Evolutionary conservation across 2,329 filamentous ascomycete genomes (phyloP).

Genomic region (Ophiostoma himal-ulmi): DNA sequence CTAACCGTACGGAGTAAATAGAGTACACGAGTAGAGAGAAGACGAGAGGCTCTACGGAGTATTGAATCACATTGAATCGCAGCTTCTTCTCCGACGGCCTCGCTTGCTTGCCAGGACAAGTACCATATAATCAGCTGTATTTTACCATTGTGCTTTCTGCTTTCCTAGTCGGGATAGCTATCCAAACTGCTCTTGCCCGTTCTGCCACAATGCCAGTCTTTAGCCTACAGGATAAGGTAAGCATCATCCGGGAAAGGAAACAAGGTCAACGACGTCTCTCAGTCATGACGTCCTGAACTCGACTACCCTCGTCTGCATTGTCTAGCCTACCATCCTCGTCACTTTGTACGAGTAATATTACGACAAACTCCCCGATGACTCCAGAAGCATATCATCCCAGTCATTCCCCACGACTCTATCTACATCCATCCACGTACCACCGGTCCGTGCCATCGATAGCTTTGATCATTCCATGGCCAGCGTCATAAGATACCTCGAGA

Average conservation of each 20-base stretch:
- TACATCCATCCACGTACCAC: background rate
- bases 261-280: background rate
- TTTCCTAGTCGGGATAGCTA: background rate
- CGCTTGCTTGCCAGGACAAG: background rate
- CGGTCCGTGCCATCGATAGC: background rate
- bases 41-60: too few relatives aligned
- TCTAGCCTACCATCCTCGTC: background rate
- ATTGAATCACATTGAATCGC: too few relatives aligned
- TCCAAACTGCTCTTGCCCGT: background rate
- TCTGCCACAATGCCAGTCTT: background rate
- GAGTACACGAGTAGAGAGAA: background rate
- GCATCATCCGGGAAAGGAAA: background rate
- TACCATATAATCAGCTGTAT: background rate
- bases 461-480: background rate
- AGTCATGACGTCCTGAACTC: too few relatives aligned
- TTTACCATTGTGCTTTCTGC: background rate
- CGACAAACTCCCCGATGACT: background rate
- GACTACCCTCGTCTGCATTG: background rate
- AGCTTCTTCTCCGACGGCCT: background rate
- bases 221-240: constrained; percentile 5
- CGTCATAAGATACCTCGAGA: background rate
- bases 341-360: background rate
- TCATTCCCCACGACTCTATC: background rate
- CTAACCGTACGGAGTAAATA: background rate
- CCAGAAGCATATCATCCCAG: background rate